Conservation (phyloP, 2,329 filamentous ascomycete species). For the Aspergillus carbonarius region DNA sequence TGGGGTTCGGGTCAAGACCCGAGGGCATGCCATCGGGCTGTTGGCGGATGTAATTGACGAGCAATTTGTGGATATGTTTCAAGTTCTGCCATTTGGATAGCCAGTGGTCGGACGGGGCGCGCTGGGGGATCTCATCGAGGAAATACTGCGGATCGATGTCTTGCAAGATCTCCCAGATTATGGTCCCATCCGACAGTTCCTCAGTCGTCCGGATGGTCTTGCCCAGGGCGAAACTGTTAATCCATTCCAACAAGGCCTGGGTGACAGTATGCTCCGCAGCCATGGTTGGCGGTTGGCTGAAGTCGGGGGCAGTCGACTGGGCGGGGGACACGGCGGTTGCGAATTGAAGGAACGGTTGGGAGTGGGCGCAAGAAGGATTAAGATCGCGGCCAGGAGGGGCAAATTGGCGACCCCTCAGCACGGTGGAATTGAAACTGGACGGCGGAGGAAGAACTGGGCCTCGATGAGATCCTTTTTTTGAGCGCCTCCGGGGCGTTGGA, state of each 20-base stretch:
- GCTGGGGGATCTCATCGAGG: constrained; percentile 48
- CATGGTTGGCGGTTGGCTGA: constrained; percentile 34
- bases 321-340: constrained; percentile 1
- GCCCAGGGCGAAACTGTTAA: constrained; percentile 47
- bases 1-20: constrained; percentile 44
- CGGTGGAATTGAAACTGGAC: neutral
- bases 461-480: constrained; percentile 1
- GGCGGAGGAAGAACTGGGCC: neutral
- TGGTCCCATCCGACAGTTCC: constrained; percentile 46
- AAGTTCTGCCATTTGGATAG: constrained; percentile 50
- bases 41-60: constrained; percentile 46
- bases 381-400: neutral
- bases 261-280: constrained; percentile 46
- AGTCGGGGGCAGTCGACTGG: constrained; percentile 9
- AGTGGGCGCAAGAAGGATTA: neutral
- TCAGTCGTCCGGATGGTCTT: constrained; percentile 42
- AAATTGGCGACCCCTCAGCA: neutral
- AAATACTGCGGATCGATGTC: constrained; percentile 51
- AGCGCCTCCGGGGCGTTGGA: constrained; percentile 1
- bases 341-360: neutral
- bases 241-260: constrained; percentile 49
- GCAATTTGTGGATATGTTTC: constrained; percentile 48
- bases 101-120: constrained; percentile 46
- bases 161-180: constrained; percentile 50
- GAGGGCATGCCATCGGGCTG: constrained; percentile 47